These are phyloP conservation scores for Solanum chiquidenum DNA, from an alignment of 257 asterid species.

Conservation along the genomic window DNA sequence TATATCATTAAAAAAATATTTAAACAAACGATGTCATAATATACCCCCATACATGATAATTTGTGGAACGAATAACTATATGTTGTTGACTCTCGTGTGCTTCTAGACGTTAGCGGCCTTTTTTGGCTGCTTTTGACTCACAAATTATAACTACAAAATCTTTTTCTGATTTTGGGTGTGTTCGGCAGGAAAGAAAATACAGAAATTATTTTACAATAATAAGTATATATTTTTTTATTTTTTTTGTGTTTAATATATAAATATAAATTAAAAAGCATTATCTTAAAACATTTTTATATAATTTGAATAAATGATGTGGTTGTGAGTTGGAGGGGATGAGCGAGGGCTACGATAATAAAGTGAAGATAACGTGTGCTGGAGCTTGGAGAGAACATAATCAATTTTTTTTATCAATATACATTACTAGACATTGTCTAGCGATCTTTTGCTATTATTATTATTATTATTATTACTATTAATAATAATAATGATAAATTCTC, in stretches of 20 bases:
- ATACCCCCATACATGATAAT: background rate
- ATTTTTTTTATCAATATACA: no score
- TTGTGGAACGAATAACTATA: background rate
- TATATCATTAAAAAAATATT: background rate
- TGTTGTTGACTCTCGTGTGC: background rate
- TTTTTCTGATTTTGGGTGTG: background rate
- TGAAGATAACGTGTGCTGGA: background rate
- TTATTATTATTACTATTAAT: no score
- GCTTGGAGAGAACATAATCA: background rate
- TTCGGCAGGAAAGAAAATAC: no score
- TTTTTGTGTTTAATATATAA: background rate
- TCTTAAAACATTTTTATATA: background rate
- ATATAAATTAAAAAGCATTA: background rate
- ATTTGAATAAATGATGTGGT: background rate
- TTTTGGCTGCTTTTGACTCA: background rate
- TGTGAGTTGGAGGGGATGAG: background rate
- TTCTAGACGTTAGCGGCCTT: background rate
- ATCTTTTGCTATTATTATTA: no score
- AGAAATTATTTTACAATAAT: no score
- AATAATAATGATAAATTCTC: no score
- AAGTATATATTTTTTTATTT: background rate
- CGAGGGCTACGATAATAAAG: fast-evolving
- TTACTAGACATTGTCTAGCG: no score
- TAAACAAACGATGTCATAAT: background rate
- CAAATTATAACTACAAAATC: background rate